Base-by-base conservation (phyloP, 768 basidiomycete genomes). In the Leucocoprinus birnbaumii region DNA sequence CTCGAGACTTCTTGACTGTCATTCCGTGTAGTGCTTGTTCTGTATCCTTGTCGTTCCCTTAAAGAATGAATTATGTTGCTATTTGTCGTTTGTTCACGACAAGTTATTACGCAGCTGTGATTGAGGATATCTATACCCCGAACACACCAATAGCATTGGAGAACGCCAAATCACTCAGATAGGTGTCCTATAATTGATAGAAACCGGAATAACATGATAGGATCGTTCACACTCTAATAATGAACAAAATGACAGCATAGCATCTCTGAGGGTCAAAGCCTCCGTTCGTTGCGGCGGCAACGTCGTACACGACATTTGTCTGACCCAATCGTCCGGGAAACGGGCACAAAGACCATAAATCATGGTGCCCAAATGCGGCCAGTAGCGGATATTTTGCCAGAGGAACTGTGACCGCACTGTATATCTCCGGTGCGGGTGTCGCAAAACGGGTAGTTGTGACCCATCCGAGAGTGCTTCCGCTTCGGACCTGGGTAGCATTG, bases 301-400 rank as follows among this genome's bases (percentile, higher is more conserved):
- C 48, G 22, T 58, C 54, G 46, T 53, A 58, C 18, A 58, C 57
- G 3, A 58, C 53, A 22, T 58, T 53, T 11, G 57, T 58, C 48
- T 58, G 57, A 4, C 48, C 53, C 11, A 44, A 37, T 16, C 43
- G 25, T 5, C 66, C 66, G 1, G 58, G 47, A 41, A 63, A 69
- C 3, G 70, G 67, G 59, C 77, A 77, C 45, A 77, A 56, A 2
- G 71, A 74, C 77, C 77, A 79, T 21, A 70, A 57, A 37, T 69
- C 59, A 2, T 64, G 43, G 40, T 61, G 52, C 0, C 70, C 73
- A 51, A 72, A 48, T 11, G 65, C 71, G 3, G 71, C 70, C 3
- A 77, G 67, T 1, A 70, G 22, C 3, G 67, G 66, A 41, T 60
- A 64, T 13, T 49, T 44, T 4, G 61, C 51, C 0, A 59, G 59